Conservation (phyloP, 2,329 filamentous ascomycete genomes). For the Fusarium sp. region DNA sequence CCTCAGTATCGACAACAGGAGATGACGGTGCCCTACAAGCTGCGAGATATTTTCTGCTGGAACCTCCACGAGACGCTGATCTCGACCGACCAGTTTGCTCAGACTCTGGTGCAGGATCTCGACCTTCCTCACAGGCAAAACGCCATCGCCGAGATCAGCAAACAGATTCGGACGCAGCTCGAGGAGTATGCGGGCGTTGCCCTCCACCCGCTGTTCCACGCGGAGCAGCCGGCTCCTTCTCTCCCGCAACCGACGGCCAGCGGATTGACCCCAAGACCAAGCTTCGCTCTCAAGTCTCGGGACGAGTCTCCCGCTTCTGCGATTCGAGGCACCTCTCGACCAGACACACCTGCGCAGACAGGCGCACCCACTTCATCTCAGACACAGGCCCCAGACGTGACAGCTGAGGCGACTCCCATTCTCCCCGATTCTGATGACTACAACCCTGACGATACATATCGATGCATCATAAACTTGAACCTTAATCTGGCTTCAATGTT, state of each 20-base stretch:
- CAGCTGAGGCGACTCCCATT: slow-evolving; percentile 76
- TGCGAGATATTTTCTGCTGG: slow-evolving; percentile 98
- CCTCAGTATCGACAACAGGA: slow-evolving; percentile 86
- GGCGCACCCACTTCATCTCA: slow-evolving; percentile 63
- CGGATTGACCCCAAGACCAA: slow-evolving; percentile 46
- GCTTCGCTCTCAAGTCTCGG: slow-evolving; percentile 49
- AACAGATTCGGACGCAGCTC: slow-evolving; percentile 92
- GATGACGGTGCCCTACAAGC: slow-evolving; percentile 82
- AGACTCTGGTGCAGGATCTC: slow-evolving; percentile 88
- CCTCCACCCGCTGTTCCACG: slow-evolving; percentile 90
- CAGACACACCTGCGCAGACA: slow-evolving; percentile 68
- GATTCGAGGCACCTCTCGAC: slow-evolving; percentile 56
- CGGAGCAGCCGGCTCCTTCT: slow-evolving; percentile 53
- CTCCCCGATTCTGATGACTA: slow-evolving; percentile 74
- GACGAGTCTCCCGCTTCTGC: slow-evolving; percentile 54
- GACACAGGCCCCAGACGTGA: slow-evolving; percentile 64
- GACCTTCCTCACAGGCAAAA: slow-evolving; percentile 82
- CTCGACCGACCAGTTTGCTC: slow-evolving; percentile 96
- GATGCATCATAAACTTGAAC: slow-evolving; percentile 90
- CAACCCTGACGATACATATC: slow-evolving; percentile 94
- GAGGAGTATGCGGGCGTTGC: slow-evolving; percentile 97
- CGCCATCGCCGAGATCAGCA: slow-evolving; percentile 85
- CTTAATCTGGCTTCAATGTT: slow-evolving; percentile 92
- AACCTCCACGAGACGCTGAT: slow-evolving; percentile 95
- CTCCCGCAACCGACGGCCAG: slow-evolving; percentile 34